Evolutionary conservation across 495 filamentous ascomycete genomes (phyloP).

Genomic region (Thermochaetoides thermophila): DNA sequence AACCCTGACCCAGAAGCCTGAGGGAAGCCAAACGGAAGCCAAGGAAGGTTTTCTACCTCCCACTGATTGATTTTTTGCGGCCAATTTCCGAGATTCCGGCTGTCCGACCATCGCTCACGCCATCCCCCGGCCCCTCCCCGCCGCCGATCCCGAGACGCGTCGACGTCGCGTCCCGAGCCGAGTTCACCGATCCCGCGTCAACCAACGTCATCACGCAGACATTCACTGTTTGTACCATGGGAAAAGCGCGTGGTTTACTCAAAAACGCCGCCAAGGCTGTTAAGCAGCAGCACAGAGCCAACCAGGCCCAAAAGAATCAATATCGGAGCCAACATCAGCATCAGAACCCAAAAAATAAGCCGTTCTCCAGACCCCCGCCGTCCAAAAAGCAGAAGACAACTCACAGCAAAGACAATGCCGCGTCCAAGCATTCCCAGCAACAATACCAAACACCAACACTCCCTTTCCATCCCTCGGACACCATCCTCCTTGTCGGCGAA

Average conservation of each 20-base stretch:
- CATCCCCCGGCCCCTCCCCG: background rate
- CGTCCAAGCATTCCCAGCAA: slow-evolving; percentile 5
- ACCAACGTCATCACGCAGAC: too few species aligned
- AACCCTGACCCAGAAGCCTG: too few species aligned
- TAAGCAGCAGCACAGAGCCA: slow-evolving; percentile 8
- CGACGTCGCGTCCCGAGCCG: slow-evolving; percentile 3
- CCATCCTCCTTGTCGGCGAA: slow-evolving; percentile 78
- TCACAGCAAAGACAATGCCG: slow-evolving; percentile 2
- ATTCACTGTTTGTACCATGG: too few species aligned
- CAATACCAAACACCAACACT: slow-evolving; percentile 26
- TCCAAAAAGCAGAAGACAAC: slow-evolving; percentile 10
- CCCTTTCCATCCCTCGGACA: slow-evolving; percentile 56
- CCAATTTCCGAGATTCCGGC: slow-evolving; percentile 8
- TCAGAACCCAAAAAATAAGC: background rate
- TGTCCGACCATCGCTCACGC: background rate
- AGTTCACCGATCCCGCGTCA: slow-evolving; percentile 3
- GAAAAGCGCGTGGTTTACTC: slow-evolving; percentile 9
- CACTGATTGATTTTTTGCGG: slow-evolving; percentile 7
- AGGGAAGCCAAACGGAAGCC: slow-evolving; percentile 2
- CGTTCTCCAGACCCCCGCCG: slow-evolving; percentile 2
- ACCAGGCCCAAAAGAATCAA: background rate
- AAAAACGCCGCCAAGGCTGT: slow-evolving; percentile 11
- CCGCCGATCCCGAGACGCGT: background rate
- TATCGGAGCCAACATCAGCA: slow-evolving; percentile 1
- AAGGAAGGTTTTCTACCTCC: background rate